These are phyloP conservation scores for Gynochthodes officinalis DNA, from an alignment of 257 asterid genomes.

Conservation along the genomic window DNA sequence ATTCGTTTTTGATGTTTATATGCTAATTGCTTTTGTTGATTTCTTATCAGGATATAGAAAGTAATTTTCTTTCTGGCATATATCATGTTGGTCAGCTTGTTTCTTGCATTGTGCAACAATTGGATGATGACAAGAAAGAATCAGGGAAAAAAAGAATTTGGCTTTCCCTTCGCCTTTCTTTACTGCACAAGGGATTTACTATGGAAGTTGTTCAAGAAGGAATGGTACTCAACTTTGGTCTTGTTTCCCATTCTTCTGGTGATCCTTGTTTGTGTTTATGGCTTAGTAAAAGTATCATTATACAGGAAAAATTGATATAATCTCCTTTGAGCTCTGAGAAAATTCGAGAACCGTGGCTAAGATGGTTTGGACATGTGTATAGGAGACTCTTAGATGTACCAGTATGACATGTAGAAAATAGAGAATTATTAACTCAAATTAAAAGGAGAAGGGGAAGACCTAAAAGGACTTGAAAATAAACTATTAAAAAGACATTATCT, in stretches of 20 bases:
- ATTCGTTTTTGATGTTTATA: not conserved
- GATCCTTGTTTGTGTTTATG: not conserved
- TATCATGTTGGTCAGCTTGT: conserved; percentile 83
- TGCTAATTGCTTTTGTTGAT: conserved; percentile 14
- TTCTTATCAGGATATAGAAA: conserved; percentile 43
- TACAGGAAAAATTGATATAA: not conserved
- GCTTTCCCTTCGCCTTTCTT: conserved; percentile 82
- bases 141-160: conserved; percentile 76
- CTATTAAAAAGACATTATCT: too few species aligned
- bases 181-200: conserved; percentile 66
- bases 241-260: conserved; percentile 1
- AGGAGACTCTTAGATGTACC: too few species aligned
- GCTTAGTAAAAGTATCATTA: not conserved
- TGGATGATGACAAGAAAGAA: conserved; percentile 84
- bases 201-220: conserved; percentile 87
- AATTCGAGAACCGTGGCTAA: too few species aligned
- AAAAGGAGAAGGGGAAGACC: too few species aligned
- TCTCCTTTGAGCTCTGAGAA: too few species aligned
- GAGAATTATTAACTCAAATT: too few species aligned
- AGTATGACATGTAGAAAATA: too few species aligned
- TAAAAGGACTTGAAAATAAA: too few species aligned
- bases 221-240: conserved; percentile 58
- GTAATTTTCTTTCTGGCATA: conserved; percentile 51
- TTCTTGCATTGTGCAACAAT: conserved; percentile 75
- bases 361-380: too few species aligned